A percentile compares a stretch with the other conserved stretches of the same genome.
Evolutionary conservation across 371 early-diverging fungal genomes (phyloP).

Genomic region (Syncephalastrum monosporum): DNA sequence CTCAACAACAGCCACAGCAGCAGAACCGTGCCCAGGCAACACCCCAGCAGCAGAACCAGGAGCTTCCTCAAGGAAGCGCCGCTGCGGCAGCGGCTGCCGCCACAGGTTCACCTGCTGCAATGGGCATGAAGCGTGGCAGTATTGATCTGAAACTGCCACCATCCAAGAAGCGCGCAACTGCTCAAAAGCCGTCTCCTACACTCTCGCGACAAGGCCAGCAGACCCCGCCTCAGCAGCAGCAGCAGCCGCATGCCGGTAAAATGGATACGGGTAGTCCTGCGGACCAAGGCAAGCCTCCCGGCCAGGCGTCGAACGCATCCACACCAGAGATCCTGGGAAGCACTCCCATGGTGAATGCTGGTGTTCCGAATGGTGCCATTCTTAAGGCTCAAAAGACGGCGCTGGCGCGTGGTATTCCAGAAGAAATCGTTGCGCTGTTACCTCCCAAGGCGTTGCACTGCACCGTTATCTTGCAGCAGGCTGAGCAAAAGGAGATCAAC

Average conservation of each 20-base stretch:
- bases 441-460: conserved; percentile 35
- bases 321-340: too few relatives aligned
- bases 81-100: conserved; percentile 19
- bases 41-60: conserved; percentile 3
- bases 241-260: background rate
- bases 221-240: background rate
- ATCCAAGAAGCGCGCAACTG: conserved; percentile 27
- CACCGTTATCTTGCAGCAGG: conserved; percentile 34
- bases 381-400: conserved; percentile 33
- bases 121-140: conserved; percentile 35
- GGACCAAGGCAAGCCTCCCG: too few relatives aligned
- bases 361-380: conserved; percentile 9
- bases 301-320: too few relatives aligned
- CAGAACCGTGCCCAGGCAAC: conserved; percentile 3
- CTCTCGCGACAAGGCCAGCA: conserved; percentile 5
- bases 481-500: conserved; percentile 23
- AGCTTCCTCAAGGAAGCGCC: conserved; percentile 20
- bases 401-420: conserved; percentile 29
- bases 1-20: conserved; percentile 23
- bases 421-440: conserved; percentile 29
- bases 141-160: conserved; percentile 46
- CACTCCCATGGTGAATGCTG: too few relatives aligned
- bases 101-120: conserved; percentile 12
- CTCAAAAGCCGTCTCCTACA: conserved; percentile 9
- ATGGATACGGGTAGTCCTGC: too few relatives aligned